Evolutionary conservation across 2,329 filamentous ascomycete genomes (phyloP).

Genomic region (Aspergillus unguis): DNA sequence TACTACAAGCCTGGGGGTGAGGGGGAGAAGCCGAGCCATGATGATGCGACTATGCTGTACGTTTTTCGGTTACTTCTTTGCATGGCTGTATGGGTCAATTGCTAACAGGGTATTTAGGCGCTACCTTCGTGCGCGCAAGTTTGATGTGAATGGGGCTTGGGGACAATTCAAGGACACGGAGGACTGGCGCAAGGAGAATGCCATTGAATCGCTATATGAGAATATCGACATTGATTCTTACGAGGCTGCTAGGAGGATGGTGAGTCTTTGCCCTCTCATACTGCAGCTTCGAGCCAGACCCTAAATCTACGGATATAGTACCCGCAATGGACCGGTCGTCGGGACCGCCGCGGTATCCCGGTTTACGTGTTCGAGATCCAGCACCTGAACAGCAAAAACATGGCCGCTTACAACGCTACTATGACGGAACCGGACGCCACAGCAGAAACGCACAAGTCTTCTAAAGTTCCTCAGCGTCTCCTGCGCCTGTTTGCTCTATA

Average conservation of each 20-base stretch:
- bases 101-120: constrained; percentile 54
- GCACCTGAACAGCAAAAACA: constrained; percentile 76
- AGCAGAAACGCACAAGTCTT: constrained; percentile 58
- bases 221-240: constrained; percentile 84
- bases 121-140: constrained; percentile 80
- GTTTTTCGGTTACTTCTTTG: constrained; percentile 17
- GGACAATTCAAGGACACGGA: constrained; percentile 85
- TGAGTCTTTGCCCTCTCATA: constrained; percentile 39
- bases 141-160: constrained; percentile 72
- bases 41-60: constrained; percentile 49
- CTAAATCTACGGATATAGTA: constrained; percentile 54
- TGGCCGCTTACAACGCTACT: constrained; percentile 67
- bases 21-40: constrained; percentile 41
- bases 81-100: neutral
- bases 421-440: constrained; percentile 46
- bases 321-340: constrained; percentile 89
- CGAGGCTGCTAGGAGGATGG: constrained; percentile 70
- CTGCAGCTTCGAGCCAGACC: neutral
- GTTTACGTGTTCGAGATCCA: constrained; percentile 88
- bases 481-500: constrained; percentile 88
- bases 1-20: constrained; percentile 43
- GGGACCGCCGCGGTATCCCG: constrained; percentile 86
- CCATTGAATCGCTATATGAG: constrained; percentile 74
- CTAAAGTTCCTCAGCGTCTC: constrained; percentile 63
- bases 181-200: constrained; percentile 77